Evolutionary conservation across 306 rosid genomes (phyloP).

Genomic region (Boehmeria nivea): DNA sequence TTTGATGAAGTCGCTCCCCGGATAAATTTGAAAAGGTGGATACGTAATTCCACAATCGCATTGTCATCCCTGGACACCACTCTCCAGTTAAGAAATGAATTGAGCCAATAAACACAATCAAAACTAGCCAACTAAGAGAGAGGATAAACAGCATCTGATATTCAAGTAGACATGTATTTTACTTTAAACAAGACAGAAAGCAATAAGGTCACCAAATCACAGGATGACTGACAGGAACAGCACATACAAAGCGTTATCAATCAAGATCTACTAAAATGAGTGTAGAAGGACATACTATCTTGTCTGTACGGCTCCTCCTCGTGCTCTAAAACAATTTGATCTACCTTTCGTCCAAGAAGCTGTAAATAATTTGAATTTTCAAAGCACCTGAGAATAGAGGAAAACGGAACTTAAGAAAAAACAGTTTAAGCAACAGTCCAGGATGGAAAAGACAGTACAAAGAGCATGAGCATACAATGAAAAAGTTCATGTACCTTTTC

Average conservation of each 20-base stretch:
- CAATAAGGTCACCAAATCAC: too few relatives aligned
- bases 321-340: constrained; percentile 72
- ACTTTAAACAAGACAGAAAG: too few relatives aligned
- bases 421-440: background rate
- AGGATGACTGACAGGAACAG: too few relatives aligned
- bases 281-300: constrained; percentile 63
- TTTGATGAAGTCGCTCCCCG: constrained; percentile 92
- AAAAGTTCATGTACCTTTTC: constrained; percentile 51
- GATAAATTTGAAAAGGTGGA: constrained; percentile 93
- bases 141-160: too few relatives aligned
- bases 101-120: background rate
- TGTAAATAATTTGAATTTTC: constrained; percentile 79
- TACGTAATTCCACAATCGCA: constrained; percentile 92
- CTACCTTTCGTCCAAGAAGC: constrained; percentile 94
- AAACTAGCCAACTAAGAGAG: too few relatives aligned
- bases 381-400: constrained; percentile 61
- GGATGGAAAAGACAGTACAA: too few relatives aligned
- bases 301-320: constrained; percentile 81
- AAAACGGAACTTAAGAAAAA: too few relatives aligned
- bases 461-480: constrained; percentile 1
- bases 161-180: too few relatives aligned
- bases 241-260: too few relatives aligned
- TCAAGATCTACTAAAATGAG: background rate
- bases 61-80: constrained; percentile 76
- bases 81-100: background rate